Base-by-base conservation (phyloP, 257 asterid species). In the Salvia miltiorrhiza region DNA sequence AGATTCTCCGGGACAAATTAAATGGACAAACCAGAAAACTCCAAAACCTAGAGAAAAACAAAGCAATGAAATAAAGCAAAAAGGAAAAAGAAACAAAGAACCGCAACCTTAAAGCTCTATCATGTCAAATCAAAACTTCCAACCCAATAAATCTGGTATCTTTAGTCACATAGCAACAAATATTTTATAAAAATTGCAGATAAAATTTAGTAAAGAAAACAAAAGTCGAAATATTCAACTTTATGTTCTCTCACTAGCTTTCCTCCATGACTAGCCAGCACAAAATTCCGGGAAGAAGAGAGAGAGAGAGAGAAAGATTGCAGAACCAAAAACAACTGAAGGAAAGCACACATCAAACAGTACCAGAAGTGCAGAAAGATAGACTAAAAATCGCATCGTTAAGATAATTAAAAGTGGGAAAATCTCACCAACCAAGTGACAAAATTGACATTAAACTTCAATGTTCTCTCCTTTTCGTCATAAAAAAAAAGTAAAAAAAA, bases 1-100 rank as follows among this genome's bases (percentile, higher is more conserved):
- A 82, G 85, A 89, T 86, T 86, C 90, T 77, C 73, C 44, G 49
- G 56, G 83, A 86, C 93, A 89, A 84, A 70, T 14, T 75, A 70
- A 79, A 63, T 47, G 67, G 78, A 79, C 90, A 75, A 84, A 81
- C 79, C 80, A 84, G 78, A 87, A 86, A 76, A 83, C 63, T 86
- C 90, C 96, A 78, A 35, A 92, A 83, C 53, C 32, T 37, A 14
- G 73, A 73, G 77, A 39, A 21, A 83, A 77, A 53, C 74, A 62
- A 77, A 81, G 78, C 68, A 57, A 69, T 28, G 55, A 32, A 35
- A 47, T 70, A 81, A 71, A 78, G 77, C 78, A 49, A 17, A 33
- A 43, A 19, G 14, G 14, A 59, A 65, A 74, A 73, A 76, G 45
- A 69, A 64, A 71, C 78, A 24, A 61, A 39, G 37, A 67, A 65